A percentile compares a stretch with the other conserved stretches of the same genome.
phyloP scores from a whole-genome alignment of 306 rosid species.

The Carpinus viminea region DNA sequence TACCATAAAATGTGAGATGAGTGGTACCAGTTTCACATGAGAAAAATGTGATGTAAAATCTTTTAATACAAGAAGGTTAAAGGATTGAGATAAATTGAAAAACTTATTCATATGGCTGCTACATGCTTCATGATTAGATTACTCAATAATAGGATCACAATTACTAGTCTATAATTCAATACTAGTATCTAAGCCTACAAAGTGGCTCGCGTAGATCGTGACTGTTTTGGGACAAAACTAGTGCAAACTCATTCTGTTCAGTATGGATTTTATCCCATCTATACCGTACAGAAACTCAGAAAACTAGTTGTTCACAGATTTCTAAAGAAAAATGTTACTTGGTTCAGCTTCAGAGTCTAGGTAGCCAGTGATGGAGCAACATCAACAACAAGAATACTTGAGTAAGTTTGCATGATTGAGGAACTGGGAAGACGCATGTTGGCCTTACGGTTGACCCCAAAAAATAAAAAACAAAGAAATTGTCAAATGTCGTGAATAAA shows the following conservation, averaged over 20 bases:
- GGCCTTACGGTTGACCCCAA: too few species aligned
- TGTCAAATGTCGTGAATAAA: too few species aligned
- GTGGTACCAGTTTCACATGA: too few species aligned
- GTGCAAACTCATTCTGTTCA: neutral
- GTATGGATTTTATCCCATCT: neutral
- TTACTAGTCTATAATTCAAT: neutral
- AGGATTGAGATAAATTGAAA: neutral
- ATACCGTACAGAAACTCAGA: neutral
- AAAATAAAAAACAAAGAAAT: too few species aligned
- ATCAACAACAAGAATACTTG: neutral
- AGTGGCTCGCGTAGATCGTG: neutral
- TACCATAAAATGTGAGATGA: neutral
- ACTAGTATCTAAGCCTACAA: neutral
- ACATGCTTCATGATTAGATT: neutral
- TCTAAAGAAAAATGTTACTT: conserved; percentile 1
- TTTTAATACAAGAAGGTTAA: neutral
- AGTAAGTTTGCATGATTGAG: too few species aligned
- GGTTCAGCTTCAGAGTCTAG: neutral
- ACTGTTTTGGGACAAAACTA: neutral
- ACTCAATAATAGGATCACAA: neutral
- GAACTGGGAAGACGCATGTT: too few species aligned
- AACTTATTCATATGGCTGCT: neutral
- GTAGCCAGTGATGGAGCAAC: neutral
- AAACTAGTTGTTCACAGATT: conserved; percentile 1
- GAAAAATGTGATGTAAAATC: neutral